Conservation (phyloP, 345 rosid species). For the Bruguiera gymnorhiza region DNA sequence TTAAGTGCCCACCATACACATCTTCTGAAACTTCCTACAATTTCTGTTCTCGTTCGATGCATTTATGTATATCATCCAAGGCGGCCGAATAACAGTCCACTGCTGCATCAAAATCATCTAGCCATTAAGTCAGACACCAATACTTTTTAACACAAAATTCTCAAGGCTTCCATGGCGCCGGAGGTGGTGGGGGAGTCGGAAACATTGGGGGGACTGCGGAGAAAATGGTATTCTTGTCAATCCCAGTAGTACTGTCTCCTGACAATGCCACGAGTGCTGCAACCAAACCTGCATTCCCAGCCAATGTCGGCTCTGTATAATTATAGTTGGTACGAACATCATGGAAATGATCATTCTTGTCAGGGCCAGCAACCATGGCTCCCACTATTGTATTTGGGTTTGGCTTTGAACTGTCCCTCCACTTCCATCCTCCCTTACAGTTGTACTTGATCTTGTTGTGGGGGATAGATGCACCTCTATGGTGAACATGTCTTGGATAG, state of each 20-base stretch:
- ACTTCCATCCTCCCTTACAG: slow-evolving; percentile 20
- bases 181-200: slow-evolving; percentile 7
- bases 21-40: neutral
- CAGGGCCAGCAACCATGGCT: slow-evolving; percentile 28
- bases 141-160: neutral
- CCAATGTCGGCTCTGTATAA: slow-evolving; percentile 23
- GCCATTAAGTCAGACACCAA: neutral
- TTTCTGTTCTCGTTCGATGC: neutral
- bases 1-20: too few species aligned
- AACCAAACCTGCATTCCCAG: slow-evolving; percentile 26
- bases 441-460: slow-evolving; percentile 13
- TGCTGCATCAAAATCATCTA: neutral
- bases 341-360: slow-evolving; percentile 11
- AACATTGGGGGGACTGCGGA: slow-evolving; percentile 15
- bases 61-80: neutral
- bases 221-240: slow-evolving; percentile 26
- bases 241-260: neutral
- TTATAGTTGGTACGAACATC: slow-evolving; percentile 21
- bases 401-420: slow-evolving; percentile 14
- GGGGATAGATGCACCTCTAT: slow-evolving; percentile 25
- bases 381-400: slow-evolving; percentile 20
- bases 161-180: slow-evolving; percentile 10
- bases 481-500: slow-evolving; percentile 19
- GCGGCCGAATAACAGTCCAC: neutral
- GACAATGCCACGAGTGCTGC: slow-evolving; percentile 24